Conservation (phyloP, 768 basidiomycete genomes). For the Mycena maculata region DNA sequence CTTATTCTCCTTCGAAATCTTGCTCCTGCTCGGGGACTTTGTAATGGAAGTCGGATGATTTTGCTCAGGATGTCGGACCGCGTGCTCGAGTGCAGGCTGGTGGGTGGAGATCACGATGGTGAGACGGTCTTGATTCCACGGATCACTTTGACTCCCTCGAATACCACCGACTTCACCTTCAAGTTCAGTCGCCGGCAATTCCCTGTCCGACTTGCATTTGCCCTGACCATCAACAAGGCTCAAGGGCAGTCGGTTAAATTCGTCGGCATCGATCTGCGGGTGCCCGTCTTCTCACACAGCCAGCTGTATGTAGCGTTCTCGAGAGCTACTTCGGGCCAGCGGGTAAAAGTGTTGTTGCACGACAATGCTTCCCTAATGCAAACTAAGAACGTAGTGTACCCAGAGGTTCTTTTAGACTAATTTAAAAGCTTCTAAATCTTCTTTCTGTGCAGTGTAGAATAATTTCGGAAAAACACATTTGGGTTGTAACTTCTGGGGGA, state of each 20-base stretch:
- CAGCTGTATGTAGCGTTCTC: too few species aligned
- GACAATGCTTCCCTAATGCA: not conserved
- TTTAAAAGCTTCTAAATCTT: constrained; percentile 42
- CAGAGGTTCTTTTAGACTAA: not conserved
- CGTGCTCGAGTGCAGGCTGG: constrained; percentile 49
- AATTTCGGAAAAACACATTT: too few species aligned
- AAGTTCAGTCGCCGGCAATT: too few species aligned
- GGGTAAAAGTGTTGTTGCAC: too few species aligned
- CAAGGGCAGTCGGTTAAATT: not conserved
- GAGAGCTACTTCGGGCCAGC: too few species aligned
- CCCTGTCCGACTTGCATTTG: constrained; percentile 56
- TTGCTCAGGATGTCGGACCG: constrained; percentile 38
- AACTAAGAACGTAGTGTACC: not conserved
- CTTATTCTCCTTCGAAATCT: not conserved
- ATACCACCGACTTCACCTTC: too few species aligned
- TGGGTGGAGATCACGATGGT: constrained; percentile 52
- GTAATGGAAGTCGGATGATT: constrained; percentile 51
- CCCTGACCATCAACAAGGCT: constrained; percentile 61
- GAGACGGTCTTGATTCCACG: constrained; percentile 53
- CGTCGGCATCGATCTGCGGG: not conserved
- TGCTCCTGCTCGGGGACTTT: too few species aligned
- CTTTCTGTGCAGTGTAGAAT: too few species aligned
- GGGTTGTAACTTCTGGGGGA: too few species aligned
- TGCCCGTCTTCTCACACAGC: not conserved
- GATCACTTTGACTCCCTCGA: constrained; percentile 47